Conservation (phyloP, 441 rosid genomes). For the Mallotus japonicus region DNA sequence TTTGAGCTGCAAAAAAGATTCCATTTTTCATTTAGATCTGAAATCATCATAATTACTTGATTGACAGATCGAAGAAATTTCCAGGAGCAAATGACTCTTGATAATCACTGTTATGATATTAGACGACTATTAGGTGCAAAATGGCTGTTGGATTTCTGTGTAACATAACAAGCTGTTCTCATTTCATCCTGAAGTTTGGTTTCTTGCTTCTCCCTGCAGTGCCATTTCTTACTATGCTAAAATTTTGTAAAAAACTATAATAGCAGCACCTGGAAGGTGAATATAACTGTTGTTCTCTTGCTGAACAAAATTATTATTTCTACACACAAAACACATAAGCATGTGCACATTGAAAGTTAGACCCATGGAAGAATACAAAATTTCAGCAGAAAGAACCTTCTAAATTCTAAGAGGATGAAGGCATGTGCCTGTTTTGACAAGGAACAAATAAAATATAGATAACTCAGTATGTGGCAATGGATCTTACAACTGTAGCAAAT, state of each 20-base stretch:
- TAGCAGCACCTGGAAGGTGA: neutral
- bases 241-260: neutral
- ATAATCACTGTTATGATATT: neutral
- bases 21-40: neutral
- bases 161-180: neutral
- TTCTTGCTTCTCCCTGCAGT: neutral
- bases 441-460: too few species aligned
- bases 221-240: neutral
- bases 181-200: too few species aligned
- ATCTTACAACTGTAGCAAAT: too few species aligned
- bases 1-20: constrained; percentile 41
- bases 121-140: neutral
- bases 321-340: too few species aligned
- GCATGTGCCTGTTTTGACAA: too few species aligned
- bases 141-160: neutral
- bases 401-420: neutral
- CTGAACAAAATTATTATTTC: neutral
- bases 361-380: neutral
- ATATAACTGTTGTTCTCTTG: neutral
- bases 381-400: neutral
- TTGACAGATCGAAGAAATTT: neutral
- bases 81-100: neutral
- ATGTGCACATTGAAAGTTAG: neutral
- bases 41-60: neutral
- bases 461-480: too few species aligned